phyloP scores from a whole-genome alignment of 495 filamentous ascomycete species.

The Viridothelium virens region DNA sequence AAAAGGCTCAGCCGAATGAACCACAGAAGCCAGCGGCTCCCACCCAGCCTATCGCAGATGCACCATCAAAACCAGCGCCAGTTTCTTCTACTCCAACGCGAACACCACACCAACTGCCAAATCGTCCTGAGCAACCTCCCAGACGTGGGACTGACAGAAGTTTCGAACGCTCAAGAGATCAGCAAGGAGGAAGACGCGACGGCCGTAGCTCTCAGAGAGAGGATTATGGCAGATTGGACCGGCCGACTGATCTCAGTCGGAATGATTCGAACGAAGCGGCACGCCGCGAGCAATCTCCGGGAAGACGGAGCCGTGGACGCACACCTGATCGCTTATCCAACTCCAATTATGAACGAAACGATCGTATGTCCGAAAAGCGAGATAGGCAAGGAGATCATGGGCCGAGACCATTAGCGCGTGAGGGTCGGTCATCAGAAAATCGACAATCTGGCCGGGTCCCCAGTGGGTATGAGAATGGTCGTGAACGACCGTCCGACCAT shows the following conservation, averaged over 20 bases:
- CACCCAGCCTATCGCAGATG: conserved; percentile 12
- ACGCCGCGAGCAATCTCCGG: conserved; percentile 30
- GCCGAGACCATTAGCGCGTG: background rate
- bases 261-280: conserved; percentile 17
- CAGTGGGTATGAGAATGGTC: background rate
- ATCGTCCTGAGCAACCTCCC: conserved; percentile 15
- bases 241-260: conserved; percentile 25
- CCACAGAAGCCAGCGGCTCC: conserved; percentile 18
- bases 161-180: conserved; percentile 19
- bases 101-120: conserved; percentile 9
- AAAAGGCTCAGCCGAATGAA: background rate
- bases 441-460: background rate
- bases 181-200: conserved; percentile 21
- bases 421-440: background rate
- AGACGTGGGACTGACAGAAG: conserved; percentile 22
- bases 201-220: conserved; percentile 16
- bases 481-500: conserved; percentile 6
- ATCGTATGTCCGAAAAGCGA: background rate
- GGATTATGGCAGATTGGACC: conserved; percentile 31
- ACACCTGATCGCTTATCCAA: conserved; percentile 22
- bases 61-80: conserved; percentile 11
- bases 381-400: conserved; percentile 4
- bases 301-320: conserved; percentile 24
- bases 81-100: conserved; percentile 3
- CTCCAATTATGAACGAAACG: background rate